Base-by-base conservation (phyloP, 2,329 filamentous ascomycete species). In the Lojkania enalia region DNA sequence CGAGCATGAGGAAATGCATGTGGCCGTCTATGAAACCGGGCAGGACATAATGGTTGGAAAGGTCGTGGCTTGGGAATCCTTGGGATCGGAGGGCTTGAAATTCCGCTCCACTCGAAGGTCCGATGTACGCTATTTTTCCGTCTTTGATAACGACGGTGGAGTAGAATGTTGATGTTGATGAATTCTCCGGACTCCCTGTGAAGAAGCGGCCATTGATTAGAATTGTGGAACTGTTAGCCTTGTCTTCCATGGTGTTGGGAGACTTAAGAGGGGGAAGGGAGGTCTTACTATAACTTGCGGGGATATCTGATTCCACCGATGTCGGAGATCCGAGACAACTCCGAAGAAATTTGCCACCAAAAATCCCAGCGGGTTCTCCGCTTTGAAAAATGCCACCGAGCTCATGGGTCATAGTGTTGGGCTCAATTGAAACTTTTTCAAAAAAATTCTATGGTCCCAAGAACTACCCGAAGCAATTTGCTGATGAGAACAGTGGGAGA, bases 21-120 rank as follows among this genome's bases (percentile, higher is more conserved):
- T 83, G 80, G 0, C 77, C 79, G 52, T 83, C 80, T 38, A 82
- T 73, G 57, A 82, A 82, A 4, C 78, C 77, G 0, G 80, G 79
- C 1, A 82, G 63, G 5, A 82, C 68, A 25, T 73, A 59, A 9
- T 58, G 61, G 13, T 64, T 56, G 2, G 66, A 36, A 3, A 78
- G 55, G 46, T 77, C 70, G 7, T 56, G 56, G 13, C 42, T 61
- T 30, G 11, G 57, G 21, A 40, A 46, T 40, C 45, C 50, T 12
- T 63, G 43, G 14, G 57, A 36, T 14, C 35, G 52, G 16, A 63
- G 63, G 1, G 53, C 51, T 37, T 71, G 55, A 14, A 70, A 44
- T 2, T 65, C 55, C 5, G 51, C 35, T 4, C 56, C 42, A 16
- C 58, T 32, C 0, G 48, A 31, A 9, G 44, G 3, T 6, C 75